Evolutionary conservation across 164 flowering plant species (phyloP), one percentile per base, ranked within the genome.

Genomic region (Magnolia sinica): DNA sequence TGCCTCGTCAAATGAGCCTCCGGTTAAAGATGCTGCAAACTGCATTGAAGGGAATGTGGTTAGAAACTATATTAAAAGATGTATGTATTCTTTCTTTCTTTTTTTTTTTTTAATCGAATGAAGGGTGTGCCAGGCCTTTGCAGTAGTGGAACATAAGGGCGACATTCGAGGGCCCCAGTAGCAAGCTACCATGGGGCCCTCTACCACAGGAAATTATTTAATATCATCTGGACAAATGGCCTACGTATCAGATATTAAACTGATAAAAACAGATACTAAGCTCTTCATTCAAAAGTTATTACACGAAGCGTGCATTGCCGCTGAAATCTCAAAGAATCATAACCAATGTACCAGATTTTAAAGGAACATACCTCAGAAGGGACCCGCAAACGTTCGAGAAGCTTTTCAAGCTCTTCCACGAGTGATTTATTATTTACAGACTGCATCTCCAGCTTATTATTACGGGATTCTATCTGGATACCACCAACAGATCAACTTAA

Each of bases 361-460:
- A 70, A 45, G n/a, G 59, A 70, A 72, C 77, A 76, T 83, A 96
- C 99, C 93, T 96, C 97, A 64, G 98, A 87, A 81, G 99, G 98
- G 29, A 96, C 88, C 69, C 89, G 91, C 79, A 94, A 63, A 29
- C 95, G 84, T 61, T 90, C 97, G 81, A 94, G 89, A 83, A 96
- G 97, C 82, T 88, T 96, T 78, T 94, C 98, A 76, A 96, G 98
- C 81, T 94, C 99, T 76, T 89, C 89, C 81, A 94, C 88, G 71
- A 94, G 91, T 55, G 90, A 73, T 86, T 88, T 92, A 76, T 94
- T 96, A 80, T 96, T 96, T 68, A 94, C 95, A 74, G 99, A 94
- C 81, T 94, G 99, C 94, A 90, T 89, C 91, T 94, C 99, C 88
- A 94, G 83, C 84, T 93, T 92, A 86, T 96, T 96, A 73, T 96